Evolutionary conservation across 768 basidiomycete genomes (phyloP).

Genomic region (Amanita jacksonii): DNA sequence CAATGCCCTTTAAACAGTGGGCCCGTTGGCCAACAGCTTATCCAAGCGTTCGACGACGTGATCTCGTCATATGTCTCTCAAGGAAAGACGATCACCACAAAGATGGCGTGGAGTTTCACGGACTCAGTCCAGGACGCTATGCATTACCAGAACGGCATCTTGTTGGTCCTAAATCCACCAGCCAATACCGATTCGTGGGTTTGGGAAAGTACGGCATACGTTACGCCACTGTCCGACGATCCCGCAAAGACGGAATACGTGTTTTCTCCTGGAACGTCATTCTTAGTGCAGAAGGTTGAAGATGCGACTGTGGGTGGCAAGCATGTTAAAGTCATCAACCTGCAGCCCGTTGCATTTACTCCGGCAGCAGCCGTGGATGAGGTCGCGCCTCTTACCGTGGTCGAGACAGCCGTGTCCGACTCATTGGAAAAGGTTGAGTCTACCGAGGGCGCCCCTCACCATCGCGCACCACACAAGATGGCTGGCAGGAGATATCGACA

Average conservation of each 20-base stretch:
- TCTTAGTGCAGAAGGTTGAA: not conserved
- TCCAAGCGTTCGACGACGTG: not conserved
- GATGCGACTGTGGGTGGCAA: not conserved
- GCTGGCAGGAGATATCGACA: not conserved
- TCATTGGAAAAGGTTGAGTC: not conserved
- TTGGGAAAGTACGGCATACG: constrained; percentile 1
- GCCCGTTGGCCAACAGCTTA: not conserved
- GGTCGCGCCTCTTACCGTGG: not conserved
- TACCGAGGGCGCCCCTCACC: not conserved
- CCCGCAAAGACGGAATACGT: too few species aligned
- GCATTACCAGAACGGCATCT: constrained; percentile 11
- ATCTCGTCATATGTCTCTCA: not conserved
- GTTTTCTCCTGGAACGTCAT: too few species aligned
- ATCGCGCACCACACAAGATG: too few species aligned
- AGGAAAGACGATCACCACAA: constrained; percentile 8
- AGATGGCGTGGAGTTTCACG: constrained; percentile 11
- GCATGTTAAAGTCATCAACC: not conserved
- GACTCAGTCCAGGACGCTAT: constrained; percentile 6
- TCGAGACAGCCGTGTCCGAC: not conserved
- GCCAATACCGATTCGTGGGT: not conserved
- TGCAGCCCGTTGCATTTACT: not conserved
- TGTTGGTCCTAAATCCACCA: constrained; percentile 7
- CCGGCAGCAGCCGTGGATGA: not conserved
- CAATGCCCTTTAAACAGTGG: too few species aligned
- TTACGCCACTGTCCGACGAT: constrained; percentile 5